Percentiles rank a stretch among this genome's conserved stretches.
These are phyloP conservation scores for Cercospora zeae-maydis DNA, from an alignment of 2,329 filamentous ascomycete genomes.

Conservation along the genomic window DNA sequence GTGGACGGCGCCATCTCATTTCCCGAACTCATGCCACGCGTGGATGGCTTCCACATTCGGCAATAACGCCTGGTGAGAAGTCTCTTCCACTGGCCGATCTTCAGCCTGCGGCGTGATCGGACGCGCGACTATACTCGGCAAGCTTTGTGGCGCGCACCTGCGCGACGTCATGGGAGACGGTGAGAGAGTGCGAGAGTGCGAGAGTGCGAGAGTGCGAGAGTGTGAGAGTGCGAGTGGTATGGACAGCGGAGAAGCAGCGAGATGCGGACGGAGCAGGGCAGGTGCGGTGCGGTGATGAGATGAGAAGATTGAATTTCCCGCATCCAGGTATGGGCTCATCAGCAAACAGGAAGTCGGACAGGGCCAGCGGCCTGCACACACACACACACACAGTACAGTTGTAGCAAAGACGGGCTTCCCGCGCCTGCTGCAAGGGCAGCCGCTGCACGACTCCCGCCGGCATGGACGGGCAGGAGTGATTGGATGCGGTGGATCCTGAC, in stretches of 20 bases:
- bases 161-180: not conserved
- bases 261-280: too few relatives aligned
- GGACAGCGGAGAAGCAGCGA: not conserved
- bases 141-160: not conserved
- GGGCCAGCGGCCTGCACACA: too few relatives aligned
- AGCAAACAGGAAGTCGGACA: not conserved
- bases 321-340: not conserved
- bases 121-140: not conserved
- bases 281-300: not conserved
- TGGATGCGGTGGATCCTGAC: not conserved
- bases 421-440: not conserved
- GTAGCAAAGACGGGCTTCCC: not conserved
- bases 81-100: not conserved
- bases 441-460: not conserved
- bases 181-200: too few relatives aligned
- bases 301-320: not conserved
- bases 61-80: not conserved
- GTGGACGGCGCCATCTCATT: not conserved
- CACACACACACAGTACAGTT: too few relatives aligned
- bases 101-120: not conserved
- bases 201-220: not conserved
- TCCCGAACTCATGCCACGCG: not conserved
- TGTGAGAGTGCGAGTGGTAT: not conserved
- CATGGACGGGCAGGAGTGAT: slow-evolving; percentile 33
- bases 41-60: not conserved